phyloP scores from a whole-genome alignment of 2,329 filamentous ascomycete genomes.

The Calonectria leucothoes region DNA sequence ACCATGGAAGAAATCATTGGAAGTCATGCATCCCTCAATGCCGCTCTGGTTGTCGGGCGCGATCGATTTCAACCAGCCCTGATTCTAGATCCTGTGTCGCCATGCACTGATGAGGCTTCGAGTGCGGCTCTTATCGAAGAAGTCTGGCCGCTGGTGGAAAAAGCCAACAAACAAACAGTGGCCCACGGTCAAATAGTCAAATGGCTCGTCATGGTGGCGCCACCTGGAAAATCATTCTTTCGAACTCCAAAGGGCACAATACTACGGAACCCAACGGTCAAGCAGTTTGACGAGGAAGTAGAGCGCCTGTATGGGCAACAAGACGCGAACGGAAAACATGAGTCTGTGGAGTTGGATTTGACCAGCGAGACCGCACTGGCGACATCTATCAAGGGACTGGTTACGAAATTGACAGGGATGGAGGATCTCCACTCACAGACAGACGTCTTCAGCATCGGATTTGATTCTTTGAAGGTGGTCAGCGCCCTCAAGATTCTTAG shows the following conservation, averaged over 20 bases:
- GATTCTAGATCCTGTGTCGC: slow-evolving; percentile 57
- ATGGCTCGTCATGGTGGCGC: neutral
- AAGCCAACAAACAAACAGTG: slow-evolving; percentile 56
- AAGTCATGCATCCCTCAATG: slow-evolving; percentile 52
- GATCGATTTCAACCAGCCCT: slow-evolving; percentile 59
- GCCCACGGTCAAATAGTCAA: slow-evolving; percentile 58
- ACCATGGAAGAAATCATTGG: slow-evolving; percentile 36
- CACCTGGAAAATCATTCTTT: neutral
- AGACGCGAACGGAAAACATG: neutral
- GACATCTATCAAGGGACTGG: neutral
- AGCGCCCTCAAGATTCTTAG: neutral
- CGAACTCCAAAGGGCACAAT: slow-evolving; percentile 5
- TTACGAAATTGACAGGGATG: neutral
- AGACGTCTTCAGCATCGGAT: neutral
- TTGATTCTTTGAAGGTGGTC: slow-evolving; percentile 7
- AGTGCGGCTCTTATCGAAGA: slow-evolving; percentile 50
- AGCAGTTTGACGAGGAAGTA: neutral
- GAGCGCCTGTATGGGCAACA: neutral
- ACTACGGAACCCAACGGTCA: neutral
- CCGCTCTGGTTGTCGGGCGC: slow-evolving; percentile 58
- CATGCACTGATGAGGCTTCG: slow-evolving; percentile 35
- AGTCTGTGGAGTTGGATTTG: neutral
- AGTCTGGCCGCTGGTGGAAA: slow-evolving; percentile 57
- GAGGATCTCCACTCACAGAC: neutral
- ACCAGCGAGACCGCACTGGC: neutral